Conservation (phyloP, 164 flowering plant species). For the Dillenia turbinata region DNA sequence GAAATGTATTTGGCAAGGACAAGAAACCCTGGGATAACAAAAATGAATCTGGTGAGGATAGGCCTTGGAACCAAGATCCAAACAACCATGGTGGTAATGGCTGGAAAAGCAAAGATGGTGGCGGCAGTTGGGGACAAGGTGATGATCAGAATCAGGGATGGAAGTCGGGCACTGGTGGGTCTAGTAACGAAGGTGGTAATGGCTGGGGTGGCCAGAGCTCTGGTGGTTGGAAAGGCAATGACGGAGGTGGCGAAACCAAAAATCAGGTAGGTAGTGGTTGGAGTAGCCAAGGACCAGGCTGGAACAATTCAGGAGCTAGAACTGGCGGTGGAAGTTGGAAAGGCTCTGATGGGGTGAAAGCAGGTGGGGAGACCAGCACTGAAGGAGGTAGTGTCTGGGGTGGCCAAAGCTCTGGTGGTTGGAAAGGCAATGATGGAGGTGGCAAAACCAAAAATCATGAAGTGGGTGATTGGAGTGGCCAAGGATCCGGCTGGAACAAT, state of each 20-base stretch:
- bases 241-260: neutral
- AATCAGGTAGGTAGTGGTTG: slow-evolving; percentile 1
- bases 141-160: slow-evolving; percentile 10
- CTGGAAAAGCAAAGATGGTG: slow-evolving; percentile 12
- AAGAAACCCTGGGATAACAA: neutral
- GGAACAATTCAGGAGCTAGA: neutral
- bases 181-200: slow-evolving; percentile 9
- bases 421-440: neutral
- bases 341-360: slow-evolving; percentile 10
- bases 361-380: slow-evolving; percentile 3
- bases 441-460: neutral
- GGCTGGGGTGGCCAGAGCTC: slow-evolving; percentile 11
- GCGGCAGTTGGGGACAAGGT: slow-evolving; percentile 18
- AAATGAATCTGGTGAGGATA: neutral
- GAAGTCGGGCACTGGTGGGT: slow-evolving; percentile 16
- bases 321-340: neutral
- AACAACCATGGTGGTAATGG: slow-evolving; percentile 1
- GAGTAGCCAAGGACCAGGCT: slow-evolving; percentile 6
- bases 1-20: neutral
- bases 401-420: neutral
- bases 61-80: neutral
- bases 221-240: neutral
- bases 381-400: slow-evolving; percentile 9
- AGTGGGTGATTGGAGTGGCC: slow-evolving; percentile 10
- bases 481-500: slow-evolving; percentile 9